Percentiles rank a stretch among this genome's conserved stretches.
Conservation (phyloP, 257 asterid genomes). For the Solanum tarapatanum region DNA sequence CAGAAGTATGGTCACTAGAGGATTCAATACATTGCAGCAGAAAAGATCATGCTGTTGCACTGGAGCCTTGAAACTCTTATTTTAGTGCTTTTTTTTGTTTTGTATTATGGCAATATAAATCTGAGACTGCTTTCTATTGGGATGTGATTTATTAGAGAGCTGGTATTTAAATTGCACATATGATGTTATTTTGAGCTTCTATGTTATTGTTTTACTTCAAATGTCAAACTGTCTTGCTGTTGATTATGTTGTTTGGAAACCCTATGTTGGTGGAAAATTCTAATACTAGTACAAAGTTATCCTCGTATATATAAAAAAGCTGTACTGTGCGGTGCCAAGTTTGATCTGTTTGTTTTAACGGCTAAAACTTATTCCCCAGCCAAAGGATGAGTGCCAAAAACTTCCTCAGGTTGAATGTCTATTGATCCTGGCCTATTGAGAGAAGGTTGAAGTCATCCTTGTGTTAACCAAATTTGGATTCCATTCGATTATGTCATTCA, state of each 20-base stretch:
- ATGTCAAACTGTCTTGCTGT: not conserved
- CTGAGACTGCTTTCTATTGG: not conserved
- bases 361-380: not conserved
- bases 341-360: not conserved
- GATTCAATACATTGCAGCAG: not conserved
- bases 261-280: not conserved
- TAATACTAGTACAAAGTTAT: not conserved
- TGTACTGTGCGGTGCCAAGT: not conserved
- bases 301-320: not conserved
- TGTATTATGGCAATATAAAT: not conserved
- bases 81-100: not conserved
- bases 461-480: not conserved
- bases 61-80: not conserved
- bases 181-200: not conserved
- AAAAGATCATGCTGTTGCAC: not conserved
- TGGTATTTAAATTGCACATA: not conserved
- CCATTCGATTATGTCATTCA: not conserved
- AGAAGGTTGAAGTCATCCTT: not conserved
- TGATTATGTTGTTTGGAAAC: not conserved
- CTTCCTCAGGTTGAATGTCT: not conserved
- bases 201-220: not conserved
- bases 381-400: not conserved
- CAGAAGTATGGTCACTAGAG: constrained; percentile 1
- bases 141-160: not conserved
- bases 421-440: not conserved